Evolutionary conservation across 2,329 filamentous ascomycete species (phyloP).

Genomic region (Ophiosphaerella narmari): DNA sequence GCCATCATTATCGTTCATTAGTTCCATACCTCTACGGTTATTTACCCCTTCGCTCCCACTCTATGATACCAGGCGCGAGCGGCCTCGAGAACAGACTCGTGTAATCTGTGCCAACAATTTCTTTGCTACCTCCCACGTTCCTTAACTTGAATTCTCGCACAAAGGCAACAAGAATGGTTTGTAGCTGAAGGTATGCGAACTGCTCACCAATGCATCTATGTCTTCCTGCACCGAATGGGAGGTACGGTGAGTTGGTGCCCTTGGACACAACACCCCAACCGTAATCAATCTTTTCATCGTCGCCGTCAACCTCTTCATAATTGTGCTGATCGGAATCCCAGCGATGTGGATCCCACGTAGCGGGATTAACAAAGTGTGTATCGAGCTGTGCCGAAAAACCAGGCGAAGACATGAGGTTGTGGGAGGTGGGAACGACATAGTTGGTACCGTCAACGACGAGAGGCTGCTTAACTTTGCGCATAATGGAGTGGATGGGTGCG

Average conservation of each 20-base stretch:
- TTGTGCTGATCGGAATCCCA: slow-evolving; percentile 70
- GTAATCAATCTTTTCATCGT: slow-evolving; percentile 79
- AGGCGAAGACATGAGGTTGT: slow-evolving; percentile 82
- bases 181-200: slow-evolving; percentile 90
- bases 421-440: slow-evolving; percentile 78
- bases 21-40: slow-evolving; percentile 16
- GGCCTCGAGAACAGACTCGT: slow-evolving; percentile 55
- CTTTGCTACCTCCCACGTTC: slow-evolving; percentile 72
- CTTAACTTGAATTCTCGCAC: slow-evolving; percentile 80
- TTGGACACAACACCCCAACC: slow-evolving; percentile 93
- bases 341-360: slow-evolving; percentile 86
- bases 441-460: slow-evolving; percentile 83
- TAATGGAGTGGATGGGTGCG: slow-evolving; percentile 91
- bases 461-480: slow-evolving; percentile 88
- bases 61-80: slow-evolving; percentile 59
- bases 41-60: slow-evolving; percentile 71
- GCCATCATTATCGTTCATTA: slow-evolving; percentile 24
- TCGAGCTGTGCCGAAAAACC: slow-evolving; percentile 76
- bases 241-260: slow-evolving; percentile 84
- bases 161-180: slow-evolving; percentile 78
- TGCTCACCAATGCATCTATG: slow-evolving; percentile 97
- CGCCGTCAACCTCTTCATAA: slow-evolving; percentile 58
- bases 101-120: slow-evolving; percentile 72
- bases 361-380: slow-evolving; percentile 79
- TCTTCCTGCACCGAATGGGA: slow-evolving; percentile 90